These are phyloP conservation scores for Papiliotrema nemorosa DNA, from an alignment of 1,284 basidiomycete species.

Conservation along the genomic window DNA sequence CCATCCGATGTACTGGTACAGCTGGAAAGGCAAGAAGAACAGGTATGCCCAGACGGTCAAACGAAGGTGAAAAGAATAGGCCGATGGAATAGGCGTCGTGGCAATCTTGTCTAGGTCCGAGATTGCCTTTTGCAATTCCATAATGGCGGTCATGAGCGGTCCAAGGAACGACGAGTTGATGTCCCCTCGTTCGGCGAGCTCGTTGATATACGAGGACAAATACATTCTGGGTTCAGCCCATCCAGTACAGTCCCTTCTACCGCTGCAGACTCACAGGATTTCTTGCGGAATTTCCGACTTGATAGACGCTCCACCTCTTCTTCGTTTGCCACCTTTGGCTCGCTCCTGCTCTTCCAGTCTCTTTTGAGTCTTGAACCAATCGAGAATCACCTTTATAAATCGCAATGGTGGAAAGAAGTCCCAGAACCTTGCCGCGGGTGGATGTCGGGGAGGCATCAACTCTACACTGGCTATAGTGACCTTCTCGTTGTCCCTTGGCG, in stretches of 20 bases:
- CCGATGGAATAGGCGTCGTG: constrained; percentile 30
- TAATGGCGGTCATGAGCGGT: constrained; percentile 17
- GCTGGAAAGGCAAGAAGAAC: constrained; percentile 36
- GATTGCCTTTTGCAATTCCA: constrained; percentile 28
- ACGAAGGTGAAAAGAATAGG: constrained; percentile 32
- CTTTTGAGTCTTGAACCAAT: constrained; percentile 25
- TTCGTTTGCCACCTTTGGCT: constrained; percentile 26
- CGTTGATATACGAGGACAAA: constrained; percentile 24
- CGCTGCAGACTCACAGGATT: constrained; percentile 22
- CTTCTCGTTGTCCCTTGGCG: constrained; percentile 4
- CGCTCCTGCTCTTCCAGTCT: constrained; percentile 21
- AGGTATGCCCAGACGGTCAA: constrained; percentile 32
- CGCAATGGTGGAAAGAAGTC: constrained; percentile 33
- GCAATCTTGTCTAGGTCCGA: constrained; percentile 37
- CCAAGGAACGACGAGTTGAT: constrained; percentile 18
- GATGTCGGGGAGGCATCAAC: constrained; percentile 35
- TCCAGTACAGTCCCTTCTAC: background rate
- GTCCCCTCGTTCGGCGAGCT: constrained; percentile 15
- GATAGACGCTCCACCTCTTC: constrained; percentile 11
- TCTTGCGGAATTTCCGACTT: constrained; percentile 33
- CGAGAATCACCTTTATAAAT: constrained; percentile 25
- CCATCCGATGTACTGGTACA: constrained; percentile 25
- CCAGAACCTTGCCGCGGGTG: constrained; percentile 23
- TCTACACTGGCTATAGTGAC: constrained; percentile 29
- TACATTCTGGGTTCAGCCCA: constrained; percentile 22